Base-by-base conservation (phyloP, 1,284 basidiomycete species). In the Vanrija pseudolonga region DNA sequence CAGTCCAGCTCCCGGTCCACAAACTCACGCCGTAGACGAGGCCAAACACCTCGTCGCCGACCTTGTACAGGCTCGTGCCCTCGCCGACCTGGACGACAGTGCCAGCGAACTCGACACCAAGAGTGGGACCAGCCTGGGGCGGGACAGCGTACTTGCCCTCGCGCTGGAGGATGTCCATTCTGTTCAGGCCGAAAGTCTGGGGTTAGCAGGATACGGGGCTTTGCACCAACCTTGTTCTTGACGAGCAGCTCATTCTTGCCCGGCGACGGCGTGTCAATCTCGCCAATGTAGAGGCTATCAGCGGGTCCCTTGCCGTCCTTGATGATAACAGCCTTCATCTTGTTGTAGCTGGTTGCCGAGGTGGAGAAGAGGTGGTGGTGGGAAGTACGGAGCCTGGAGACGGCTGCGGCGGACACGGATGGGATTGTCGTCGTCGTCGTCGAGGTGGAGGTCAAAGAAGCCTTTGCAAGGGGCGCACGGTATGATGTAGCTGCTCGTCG, bases 41-140 rank as follows among this genome's bases (percentile, higher is more conserved):
- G 14, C 93, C 94, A 59, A 93, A 83, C 2, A 97, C 94, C 71
- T 90, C 87, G 61, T 96, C 89, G 9, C 87, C 88, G 18, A 82
- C 73, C 66, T 85, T 82, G 84, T 84, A 91, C 44, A 78, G 76
- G 15, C 57, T 55, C 0, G 82, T 82, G 22, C 76, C 79, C 19
- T 80, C 71, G 2, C 85, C 88, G 14, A 87, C 63, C 57, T 84
- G 80, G 37, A 80, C 78, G 54, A 95, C 80, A 3, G 73, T 76
- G 3, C 92, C 91, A 18, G 89, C 85, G 74, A 96, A 97, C 75
- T 97, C 94, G 51, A 97, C 90, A 8, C 95, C 93, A 23, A 97
- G 81, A 8, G 74, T 76, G 46, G 80, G 74, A 17, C 87, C 86
- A 15, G 85, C 83, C 47, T 87, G 89, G 15, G 87, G 82, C 9